Base-by-base conservation (phyloP, 257 asterid genomes). In the Linderniella brevidens region DNA sequence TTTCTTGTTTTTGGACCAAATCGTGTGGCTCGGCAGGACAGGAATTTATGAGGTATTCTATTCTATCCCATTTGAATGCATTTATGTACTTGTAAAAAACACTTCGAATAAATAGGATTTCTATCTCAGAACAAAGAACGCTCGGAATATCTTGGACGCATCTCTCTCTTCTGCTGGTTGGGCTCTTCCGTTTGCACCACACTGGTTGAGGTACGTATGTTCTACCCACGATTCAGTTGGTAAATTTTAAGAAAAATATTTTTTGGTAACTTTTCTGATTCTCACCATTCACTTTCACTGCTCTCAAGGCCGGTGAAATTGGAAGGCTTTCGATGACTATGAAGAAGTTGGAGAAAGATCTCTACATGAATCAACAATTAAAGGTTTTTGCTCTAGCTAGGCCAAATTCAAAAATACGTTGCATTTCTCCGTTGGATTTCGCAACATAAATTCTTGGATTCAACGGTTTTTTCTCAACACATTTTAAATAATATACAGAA, bases 1-100 rank as follows among this genome's bases (percentile, higher is more conserved):
- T 54, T 87, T 87, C 92, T 70, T 87, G 76, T 87, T 87, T 67
- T 73, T 87, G 64, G 97, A 87, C 68, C 97, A 87, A 83, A 66
- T 87, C 17, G 92, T 78, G 63, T 87, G 93, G 93, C 81, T 87
- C 58, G 86, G 93, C 43, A 75, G 93, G 76, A 64, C 93, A 17
- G 97, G 93, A 76, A 80, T 87, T 32, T 83, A 87, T 58, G 76
- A 83, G 97, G 97, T 83, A 63, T 48, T 25, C 4, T 83, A 63
- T 48, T 25, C 4, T 25, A 25, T 25, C 32, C 6, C 32, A 25
- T 25, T 25, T 25, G 32, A 25, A 25, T 25, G 32, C 32, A 25
- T 25, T n/a, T n/a, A n/a, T n/a, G 6, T 2, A 25, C 32, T 25
- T 25, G 6, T 2, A 25, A 25, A 25, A 2, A 25, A 25, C 32